These are phyloP conservation scores for Aspergillus bertholletiae DNA, from an alignment of 495 filamentous ascomycete species.

Conservation along the genomic window DNA sequence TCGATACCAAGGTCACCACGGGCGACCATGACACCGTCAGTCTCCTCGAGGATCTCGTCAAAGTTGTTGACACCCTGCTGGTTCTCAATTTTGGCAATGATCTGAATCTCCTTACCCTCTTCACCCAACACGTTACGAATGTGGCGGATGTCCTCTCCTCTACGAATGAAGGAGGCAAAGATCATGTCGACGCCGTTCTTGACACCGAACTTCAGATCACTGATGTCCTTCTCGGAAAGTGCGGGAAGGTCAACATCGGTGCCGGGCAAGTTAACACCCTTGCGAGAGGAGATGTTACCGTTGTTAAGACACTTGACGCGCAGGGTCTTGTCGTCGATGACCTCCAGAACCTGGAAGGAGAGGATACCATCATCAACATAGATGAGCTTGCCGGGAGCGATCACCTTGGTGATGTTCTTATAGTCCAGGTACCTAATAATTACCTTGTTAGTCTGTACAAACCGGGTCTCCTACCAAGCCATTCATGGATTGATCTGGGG, in stretches of 20 bases:
- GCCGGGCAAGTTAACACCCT: constrained; percentile 98
- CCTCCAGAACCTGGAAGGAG: constrained; percentile 85
- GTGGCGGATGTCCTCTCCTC: constrained; percentile 81
- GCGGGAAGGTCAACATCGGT: constrained; percentile 98
- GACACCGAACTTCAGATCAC: constrained; percentile 88
- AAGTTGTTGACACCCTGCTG: constrained; percentile 99
- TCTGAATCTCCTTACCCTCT: constrained; percentile 95
- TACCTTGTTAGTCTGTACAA: constrained; percentile 1
- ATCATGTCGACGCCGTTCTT: constrained; percentile 99
- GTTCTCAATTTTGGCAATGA: constrained; percentile 99
- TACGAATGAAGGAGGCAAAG: constrained; percentile 97
- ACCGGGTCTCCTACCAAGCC: not conserved
- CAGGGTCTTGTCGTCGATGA: constrained; percentile 85
- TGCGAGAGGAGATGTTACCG: constrained; percentile 94
- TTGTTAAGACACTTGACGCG: constrained; percentile 86
- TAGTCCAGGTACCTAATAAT: constrained; percentile 88
- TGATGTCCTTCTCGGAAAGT: constrained; percentile 97
- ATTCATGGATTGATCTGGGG: not conserved
- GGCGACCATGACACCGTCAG: constrained; percentile 99
- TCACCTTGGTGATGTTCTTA: constrained; percentile 99
- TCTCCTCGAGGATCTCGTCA: constrained; percentile 91
- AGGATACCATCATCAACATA: constrained; percentile 98
- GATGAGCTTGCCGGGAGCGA: constrained; percentile 86
- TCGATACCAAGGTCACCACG: constrained; percentile 98
- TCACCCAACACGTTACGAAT: constrained; percentile 90